Percentiles rank a stretch among this genome's conserved stretches.
phyloP scores from a whole-genome alignment of 352 stramenopile species.

The Globisporangium carolinianum region DNA sequence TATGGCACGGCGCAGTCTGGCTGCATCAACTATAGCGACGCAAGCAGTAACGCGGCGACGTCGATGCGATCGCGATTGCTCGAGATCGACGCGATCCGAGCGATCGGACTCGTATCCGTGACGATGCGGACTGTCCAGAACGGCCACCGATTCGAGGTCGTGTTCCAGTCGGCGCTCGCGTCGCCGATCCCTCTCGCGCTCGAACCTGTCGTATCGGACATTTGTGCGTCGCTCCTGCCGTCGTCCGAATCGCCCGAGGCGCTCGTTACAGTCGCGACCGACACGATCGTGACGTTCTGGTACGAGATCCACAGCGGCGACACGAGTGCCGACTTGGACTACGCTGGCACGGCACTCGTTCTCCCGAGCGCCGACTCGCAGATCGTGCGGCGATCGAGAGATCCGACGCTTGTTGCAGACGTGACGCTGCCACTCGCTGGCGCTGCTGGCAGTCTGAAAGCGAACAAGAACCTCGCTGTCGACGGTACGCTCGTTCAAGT shows the following conservation, averaged over 20 bases:
- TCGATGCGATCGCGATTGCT: conserved; percentile 48
- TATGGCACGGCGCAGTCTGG: conserved; percentile 31
- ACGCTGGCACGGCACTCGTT: conserved; percentile 17
- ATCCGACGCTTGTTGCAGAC: conserved; percentile 25
- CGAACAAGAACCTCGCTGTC: conserved; percentile 31
- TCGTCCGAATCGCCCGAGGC: conserved; percentile 24
- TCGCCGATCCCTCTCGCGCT: conserved; percentile 37
- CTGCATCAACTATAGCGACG: conserved; percentile 51
- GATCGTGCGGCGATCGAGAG: conserved; percentile 27
- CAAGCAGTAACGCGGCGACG: conserved; percentile 23
- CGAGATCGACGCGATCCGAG: conserved; percentile 23
- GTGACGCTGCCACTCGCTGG: conserved; percentile 23
- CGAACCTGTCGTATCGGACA: conserved; percentile 29
- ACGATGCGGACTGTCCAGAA: conserved; percentile 37
- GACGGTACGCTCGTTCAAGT: conserved; percentile 39
- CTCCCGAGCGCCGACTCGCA: conserved; percentile 14
- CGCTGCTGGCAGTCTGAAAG: conserved; percentile 18
- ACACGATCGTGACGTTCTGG: conserved; percentile 50
- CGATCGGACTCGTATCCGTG: conserved; percentile 53
- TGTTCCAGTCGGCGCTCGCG: conserved; percentile 43
- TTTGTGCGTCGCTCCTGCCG: conserved; percentile 46
- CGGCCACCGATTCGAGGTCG: conserved; percentile 43
- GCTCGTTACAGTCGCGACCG: conserved; percentile 28
- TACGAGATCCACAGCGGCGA: conserved; percentile 39
- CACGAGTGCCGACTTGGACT: conserved; percentile 19